A percentile compares a stretch with the other conserved stretches of the same genome.
These are phyloP conservation scores for Penicillium decumbens DNA, from an alignment of 2,329 filamentous ascomycete species.

Conservation along the genomic window DNA sequence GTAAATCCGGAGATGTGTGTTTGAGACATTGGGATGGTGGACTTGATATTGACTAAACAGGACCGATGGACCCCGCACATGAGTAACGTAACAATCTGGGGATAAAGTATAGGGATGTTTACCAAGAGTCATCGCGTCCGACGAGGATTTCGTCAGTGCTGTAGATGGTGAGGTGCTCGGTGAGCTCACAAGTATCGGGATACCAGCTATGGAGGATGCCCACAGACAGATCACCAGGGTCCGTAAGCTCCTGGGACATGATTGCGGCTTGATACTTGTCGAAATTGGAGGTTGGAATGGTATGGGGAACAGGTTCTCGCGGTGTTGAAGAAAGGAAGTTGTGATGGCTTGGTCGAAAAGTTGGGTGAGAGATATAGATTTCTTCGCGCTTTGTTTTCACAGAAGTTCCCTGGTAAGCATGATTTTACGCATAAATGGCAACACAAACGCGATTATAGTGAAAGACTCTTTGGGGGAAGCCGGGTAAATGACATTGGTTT, in stretches of 20 bases:
- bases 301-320: not conserved
- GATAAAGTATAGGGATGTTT: not conserved
- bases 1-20: constrained; percentile 43
- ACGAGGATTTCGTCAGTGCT: constrained; percentile 34
- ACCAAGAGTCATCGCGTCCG: constrained; percentile 38
- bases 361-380: not conserved
- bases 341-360: not conserved
- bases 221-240: constrained; percentile 7
- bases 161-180: constrained; percentile 22
- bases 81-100: not conserved
- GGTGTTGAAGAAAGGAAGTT: not conserved
- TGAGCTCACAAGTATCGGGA: constrained; percentile 11
- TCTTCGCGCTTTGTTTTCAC: no score
- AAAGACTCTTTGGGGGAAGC: not conserved
- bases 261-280: not conserved
- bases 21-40: constrained; percentile 36
- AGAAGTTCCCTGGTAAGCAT: no score
- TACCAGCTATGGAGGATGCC: constrained; percentile 25
- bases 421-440: not conserved
- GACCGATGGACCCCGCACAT: constrained; percentile 8
- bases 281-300: not conserved
- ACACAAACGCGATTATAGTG: not conserved
- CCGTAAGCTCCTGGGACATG: not conserved
- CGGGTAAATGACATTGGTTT: no score
- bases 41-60: constrained; percentile 32